Evolutionary conservation across 371 early-diverging fungal genomes (phyloP), one percentile per base, ranked within the genome.

Genomic region (Mortierella sp.): DNA sequence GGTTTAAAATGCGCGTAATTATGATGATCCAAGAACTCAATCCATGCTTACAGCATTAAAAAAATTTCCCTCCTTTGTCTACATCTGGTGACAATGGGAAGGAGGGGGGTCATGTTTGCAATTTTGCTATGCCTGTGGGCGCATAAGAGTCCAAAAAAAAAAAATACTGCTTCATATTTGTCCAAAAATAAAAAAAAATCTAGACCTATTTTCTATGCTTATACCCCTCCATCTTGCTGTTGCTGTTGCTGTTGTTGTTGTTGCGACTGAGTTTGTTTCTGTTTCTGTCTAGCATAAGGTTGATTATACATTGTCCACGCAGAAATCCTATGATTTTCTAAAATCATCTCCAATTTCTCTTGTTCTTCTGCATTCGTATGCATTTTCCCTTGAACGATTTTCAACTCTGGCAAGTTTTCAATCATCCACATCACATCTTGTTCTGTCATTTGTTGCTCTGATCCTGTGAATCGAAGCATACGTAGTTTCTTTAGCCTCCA

Each of bases 391-490:
- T 75, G 70, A 1, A 75, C 34, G 0, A 66, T 34, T 26, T 40
- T 59, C 42, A 67, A 37, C n/a, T 70, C 60, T 22, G 63, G 70
- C 43, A 59, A 51, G 23, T 76, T 63, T n/a, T 67, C 64, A 3
- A 59, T 29, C 76, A 76, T 76, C 71, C 76, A 76, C 31, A 22
- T 37, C 0, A 71, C 56, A 64, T 76, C 76, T 29, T 71, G 60
- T 7, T 35, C 35, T 2, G 31, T 28, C 64, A 76, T 59, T 43
- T 55, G 34, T 26, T 64, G 68, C 15, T 66, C 56, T 19, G 42
- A 6, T 0, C 76, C 76, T 13, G 64, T 67, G 45, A 71, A 76
- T 19, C 68, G 37, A 22, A 76, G 37, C 64, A 67, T 45, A 6
- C 65, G 63, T 32, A 76, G 42, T 15, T 60, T 49, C 61, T 60